Percentiles rank a stretch among this genome's conserved stretches.
These are phyloP conservation scores for Suhomyces pyralidae DNA, from an alignment of 805 yeast species.

Conservation along the genomic window DNA sequence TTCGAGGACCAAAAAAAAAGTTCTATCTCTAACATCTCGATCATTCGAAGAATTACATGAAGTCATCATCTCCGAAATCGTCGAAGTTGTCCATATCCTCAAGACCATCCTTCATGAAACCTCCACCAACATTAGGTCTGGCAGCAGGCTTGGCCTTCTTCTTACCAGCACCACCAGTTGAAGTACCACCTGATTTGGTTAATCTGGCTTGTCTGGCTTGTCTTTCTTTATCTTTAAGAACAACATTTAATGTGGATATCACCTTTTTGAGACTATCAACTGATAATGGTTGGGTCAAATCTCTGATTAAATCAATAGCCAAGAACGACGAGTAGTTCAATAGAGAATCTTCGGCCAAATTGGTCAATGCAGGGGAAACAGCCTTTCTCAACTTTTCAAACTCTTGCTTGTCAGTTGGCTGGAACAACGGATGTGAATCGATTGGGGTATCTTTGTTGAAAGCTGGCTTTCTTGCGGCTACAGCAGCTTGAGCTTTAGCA, in stretches of 20 bases:
- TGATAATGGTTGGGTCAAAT: constrained; percentile 73
- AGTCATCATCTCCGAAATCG: constrained; percentile 77
- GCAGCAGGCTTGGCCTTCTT: constrained; percentile 84
- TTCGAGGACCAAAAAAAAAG: background rate
- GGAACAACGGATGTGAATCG: constrained; percentile 76
- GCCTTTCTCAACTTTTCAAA: constrained; percentile 72
- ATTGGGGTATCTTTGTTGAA: constrained; percentile 59
- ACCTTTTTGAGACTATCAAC: constrained; percentile 84
- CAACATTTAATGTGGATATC: constrained; percentile 75
- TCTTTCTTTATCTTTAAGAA: constrained; percentile 80
- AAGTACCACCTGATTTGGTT: constrained; percentile 78
- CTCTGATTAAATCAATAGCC: constrained; percentile 84
- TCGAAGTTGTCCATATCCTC: constrained; percentile 53
- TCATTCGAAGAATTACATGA: constrained; percentile 49
- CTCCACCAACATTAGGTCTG: constrained; percentile 50
- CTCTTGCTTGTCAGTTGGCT: constrained; percentile 76
- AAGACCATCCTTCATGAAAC: constrained; percentile 61
- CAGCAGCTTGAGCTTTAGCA: constrained; percentile 45
- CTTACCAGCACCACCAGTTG: constrained; percentile 92
- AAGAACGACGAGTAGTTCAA: constrained; percentile 70
- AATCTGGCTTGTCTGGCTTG: constrained; percentile 87
- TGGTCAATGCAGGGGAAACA: constrained; percentile 56
- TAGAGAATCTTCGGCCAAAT: constrained; percentile 57
- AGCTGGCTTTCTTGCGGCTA: constrained; percentile 30
- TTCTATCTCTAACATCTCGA: background rate